phyloP scores from a whole-genome alignment of 805 yeast genomes.

The Saturnispora besseyi region DNA sequence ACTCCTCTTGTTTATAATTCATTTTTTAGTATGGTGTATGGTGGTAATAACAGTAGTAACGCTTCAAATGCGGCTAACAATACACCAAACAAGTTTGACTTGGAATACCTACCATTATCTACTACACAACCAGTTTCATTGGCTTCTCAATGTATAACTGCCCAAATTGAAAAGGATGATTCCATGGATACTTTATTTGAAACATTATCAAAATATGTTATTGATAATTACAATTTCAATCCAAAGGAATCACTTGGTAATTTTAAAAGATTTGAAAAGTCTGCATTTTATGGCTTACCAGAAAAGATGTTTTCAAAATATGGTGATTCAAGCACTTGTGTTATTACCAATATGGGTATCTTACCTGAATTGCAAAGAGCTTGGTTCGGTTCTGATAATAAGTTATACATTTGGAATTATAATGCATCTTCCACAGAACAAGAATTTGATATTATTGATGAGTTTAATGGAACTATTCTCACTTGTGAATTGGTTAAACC shows the following conservation, averaged over 20 bases:
- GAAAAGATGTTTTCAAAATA: constrained; percentile 36
- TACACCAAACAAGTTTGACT: constrained; percentile 9
- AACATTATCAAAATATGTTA: constrained; percentile 47
- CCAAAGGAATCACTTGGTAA: constrained; percentile 35
- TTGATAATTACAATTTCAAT: constrained; percentile 58
- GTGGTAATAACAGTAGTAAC: not conserved
- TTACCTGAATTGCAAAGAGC: constrained; percentile 72
- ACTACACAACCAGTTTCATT: constrained; percentile 45
- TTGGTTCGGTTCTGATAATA: constrained; percentile 80
- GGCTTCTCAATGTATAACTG: constrained; percentile 56
- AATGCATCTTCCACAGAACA: constrained; percentile 32
- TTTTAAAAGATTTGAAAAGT: constrained; percentile 70
- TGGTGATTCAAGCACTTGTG: constrained; percentile 15
- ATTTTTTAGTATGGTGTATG: constrained; percentile 5
- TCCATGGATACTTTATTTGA: constrained; percentile 49
- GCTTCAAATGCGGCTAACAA: not conserved
- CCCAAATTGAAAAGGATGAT: constrained; percentile 49
- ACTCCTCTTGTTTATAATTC: constrained; percentile 4
- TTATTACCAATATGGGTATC: constrained; percentile 70
- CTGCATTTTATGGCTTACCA: constrained; percentile 63
- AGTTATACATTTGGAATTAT: constrained; percentile 79
- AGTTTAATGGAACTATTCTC: constrained; percentile 65
- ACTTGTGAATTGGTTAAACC: constrained; percentile 76
- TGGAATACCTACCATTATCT: constrained; percentile 41
- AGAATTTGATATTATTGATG: constrained; percentile 76